These are phyloP conservation scores for Amanita rimosa DNA, from an alignment of 768 basidiomycete genomes.

Conservation along the genomic window DNA sequence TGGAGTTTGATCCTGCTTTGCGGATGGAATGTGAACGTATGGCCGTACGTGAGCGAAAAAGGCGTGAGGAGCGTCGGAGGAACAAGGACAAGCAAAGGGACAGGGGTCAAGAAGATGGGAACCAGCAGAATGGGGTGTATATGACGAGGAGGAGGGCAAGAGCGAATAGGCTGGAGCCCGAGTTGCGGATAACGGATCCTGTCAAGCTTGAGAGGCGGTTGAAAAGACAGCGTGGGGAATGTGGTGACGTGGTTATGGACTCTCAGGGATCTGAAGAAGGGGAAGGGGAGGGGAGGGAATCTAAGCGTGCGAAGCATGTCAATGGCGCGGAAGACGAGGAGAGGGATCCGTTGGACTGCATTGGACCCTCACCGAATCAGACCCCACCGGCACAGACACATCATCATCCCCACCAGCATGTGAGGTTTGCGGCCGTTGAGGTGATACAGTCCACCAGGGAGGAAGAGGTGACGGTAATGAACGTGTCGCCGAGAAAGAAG, in stretches of 20 bases:
- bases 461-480: neutral
- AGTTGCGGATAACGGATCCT: slow-evolving; percentile 65
- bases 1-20: slow-evolving; percentile 76
- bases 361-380: slow-evolving; percentile 19
- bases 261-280: slow-evolving; percentile 38
- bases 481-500: slow-evolving; percentile 5
- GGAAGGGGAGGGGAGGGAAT: slow-evolving; percentile 22
- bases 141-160: slow-evolving; percentile 61
- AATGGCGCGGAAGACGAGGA: slow-evolving; percentile 28
- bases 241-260: slow-evolving; percentile 37
- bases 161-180: slow-evolving; percentile 60
- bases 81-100: slow-evolving; percentile 24
- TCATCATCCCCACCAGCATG: slow-evolving; percentile 20
- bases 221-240: slow-evolving; percentile 59
- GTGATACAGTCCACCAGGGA: neutral
- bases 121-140: slow-evolving; percentile 14
- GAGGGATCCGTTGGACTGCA: slow-evolving; percentile 37
- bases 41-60: slow-evolving; percentile 63
- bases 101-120: slow-evolving; percentile 19
- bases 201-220: slow-evolving; percentile 61
- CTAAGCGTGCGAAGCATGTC: slow-evolving; percentile 3
- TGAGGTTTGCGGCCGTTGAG: slow-evolving; percentile 37
- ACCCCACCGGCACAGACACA: slow-evolving; percentile 11
- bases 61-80: slow-evolving; percentile 40
- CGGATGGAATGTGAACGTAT: slow-evolving; percentile 79